A percentile compares a stretch with the other conserved stretches of the same genome.
Conservation (phyloP, 2,329 filamentous ascomycete genomes). For the Diplodia intermedia region DNA sequence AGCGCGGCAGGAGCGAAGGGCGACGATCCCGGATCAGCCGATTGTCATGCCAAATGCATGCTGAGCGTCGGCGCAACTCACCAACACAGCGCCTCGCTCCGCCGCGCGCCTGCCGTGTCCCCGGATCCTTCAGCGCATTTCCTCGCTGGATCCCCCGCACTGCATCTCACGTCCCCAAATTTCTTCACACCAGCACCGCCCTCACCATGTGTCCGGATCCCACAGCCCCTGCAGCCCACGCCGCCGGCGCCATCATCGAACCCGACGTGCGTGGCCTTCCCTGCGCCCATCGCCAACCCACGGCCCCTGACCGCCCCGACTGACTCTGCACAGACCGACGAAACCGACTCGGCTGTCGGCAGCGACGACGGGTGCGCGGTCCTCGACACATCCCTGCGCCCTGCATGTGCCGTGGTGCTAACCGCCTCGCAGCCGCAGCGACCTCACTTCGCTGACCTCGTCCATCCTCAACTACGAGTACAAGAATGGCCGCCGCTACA, state of each 20-base stretch:
- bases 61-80: background rate
- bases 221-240: background rate
- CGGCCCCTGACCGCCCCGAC: background rate
- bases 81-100: background rate
- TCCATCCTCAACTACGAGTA: slow-evolving; percentile 26
- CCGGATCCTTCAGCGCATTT: too few relatives aligned
- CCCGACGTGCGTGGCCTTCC: slow-evolving; percentile 6
- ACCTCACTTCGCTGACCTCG: slow-evolving; percentile 20
- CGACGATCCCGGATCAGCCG: background rate
- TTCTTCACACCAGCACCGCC: background rate
- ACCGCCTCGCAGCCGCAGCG: slow-evolving; percentile 10
- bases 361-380: slow-evolving; percentile 3
- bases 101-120: background rate
- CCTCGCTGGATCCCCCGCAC: slow-evolving; percentile 8
- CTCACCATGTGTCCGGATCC: slow-evolving; percentile 5
- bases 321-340: slow-evolving; percentile 11
- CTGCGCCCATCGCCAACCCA: background rate
- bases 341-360: slow-evolving; percentile 22
- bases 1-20: background rate
- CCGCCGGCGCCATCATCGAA: slow-evolving; percentile 6
- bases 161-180: background rate
- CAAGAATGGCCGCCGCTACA: slow-evolving; percentile 42
- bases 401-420: background rate
- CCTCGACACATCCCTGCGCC: background rate
- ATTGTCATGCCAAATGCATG: background rate